Evolutionary conservation across 352 stramenopile genomes (phyloP), one percentile per base, ranked within the genome.

Genomic region (Phytopythium boreale): DNA sequence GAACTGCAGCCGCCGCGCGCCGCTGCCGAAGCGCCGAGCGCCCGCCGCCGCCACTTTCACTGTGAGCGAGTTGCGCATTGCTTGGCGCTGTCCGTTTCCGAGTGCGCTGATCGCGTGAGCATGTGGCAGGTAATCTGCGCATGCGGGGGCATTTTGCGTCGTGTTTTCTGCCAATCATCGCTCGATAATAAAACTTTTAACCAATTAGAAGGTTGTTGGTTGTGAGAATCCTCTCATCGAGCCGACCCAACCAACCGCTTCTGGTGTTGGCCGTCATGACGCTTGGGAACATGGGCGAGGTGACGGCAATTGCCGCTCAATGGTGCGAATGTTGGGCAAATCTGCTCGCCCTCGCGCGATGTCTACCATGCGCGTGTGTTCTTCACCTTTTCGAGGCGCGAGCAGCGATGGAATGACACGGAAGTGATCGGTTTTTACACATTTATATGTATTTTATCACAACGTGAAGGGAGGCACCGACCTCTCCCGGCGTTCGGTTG

Each of bases 1-100:
- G 46, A 91, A 92, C 2, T 65, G 72, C 36, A 74, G 63, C 22
- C 79, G 82, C 11, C 43, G n/a, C 27, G 36, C 39, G 34, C 47
- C 59, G 20, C 51, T 49, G 43, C 66, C 58, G 24, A 74, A 67
- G 20, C 58, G 66, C 29, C 31, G n/a, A 4, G 53, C 31, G 6
- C 15, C 22, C 29, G 27, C 22, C 31, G 17, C 11, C 27, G 50
- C 12, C 27, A 41, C 26, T 15, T 43, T 56, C 22, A 14, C 7
- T n/a, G 50, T 22, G 31, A 44, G 27, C 50, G 49, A 37, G 51
- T 2, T 43, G 27, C 51, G 51, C 51, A 57, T 57, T 14, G 46
- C 46, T 29, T 34, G 29, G 29, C 4, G 2, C 22, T 19, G 22
- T 20, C n/a, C 10, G 29, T 34, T 34, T 34, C 27, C 46, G 46